Base-by-base conservation (phyloP, 73 alveolate species). In the Paramecium tetraurelia region DNA sequence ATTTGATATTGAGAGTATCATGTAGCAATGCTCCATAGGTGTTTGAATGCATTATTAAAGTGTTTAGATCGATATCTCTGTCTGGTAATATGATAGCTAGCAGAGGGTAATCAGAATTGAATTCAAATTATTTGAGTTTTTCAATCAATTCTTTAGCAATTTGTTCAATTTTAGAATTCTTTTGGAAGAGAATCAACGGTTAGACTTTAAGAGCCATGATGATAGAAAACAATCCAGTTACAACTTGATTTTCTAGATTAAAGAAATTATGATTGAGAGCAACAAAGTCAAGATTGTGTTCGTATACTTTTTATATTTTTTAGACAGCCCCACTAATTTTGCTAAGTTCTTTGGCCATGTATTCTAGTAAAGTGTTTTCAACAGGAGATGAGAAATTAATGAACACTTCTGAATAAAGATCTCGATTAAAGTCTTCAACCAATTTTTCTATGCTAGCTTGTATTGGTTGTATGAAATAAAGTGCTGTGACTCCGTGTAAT, bases 341-440 rank as follows among this genome's bases (percentile, higher is more conserved):
- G 11, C 94, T 68, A 35, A 89, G 36, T 50, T 89, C 92, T 29
- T 46, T 83, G 1, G 94, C 94, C 76, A 89, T 59, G 4, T 18
- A 46, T 63, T 89, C 86, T 18, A 89, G 35, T 58, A 38, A 38
- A n/a, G 68, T 63, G 2, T 70, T 59, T 22, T 41, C 71, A 24
- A 83, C 29, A 10, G 94, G 94, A 44, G 89, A 44, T 24, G 69
- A 43, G 31, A 89, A 89, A 72, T 89, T 89, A 1, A 89, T 89
- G 7, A 24, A 29, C 71, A 89, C 94, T 46, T 71, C 57, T 18
- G 80, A 77, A 71, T 89, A 89, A 21, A 89, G 90, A 89, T 89
- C 94, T 57, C 87, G 24, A n/a, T 72, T 44, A 59, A 89, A 89
- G 76, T 89, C 94, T 46, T 89, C 94, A 41, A 89, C 58, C 38